A percentile compares a stretch with the other conserved stretches of the same genome.
Evolutionary conservation across 192 early-diverging fungal species (phyloP).

Genomic region (Podila epigama): DNA sequence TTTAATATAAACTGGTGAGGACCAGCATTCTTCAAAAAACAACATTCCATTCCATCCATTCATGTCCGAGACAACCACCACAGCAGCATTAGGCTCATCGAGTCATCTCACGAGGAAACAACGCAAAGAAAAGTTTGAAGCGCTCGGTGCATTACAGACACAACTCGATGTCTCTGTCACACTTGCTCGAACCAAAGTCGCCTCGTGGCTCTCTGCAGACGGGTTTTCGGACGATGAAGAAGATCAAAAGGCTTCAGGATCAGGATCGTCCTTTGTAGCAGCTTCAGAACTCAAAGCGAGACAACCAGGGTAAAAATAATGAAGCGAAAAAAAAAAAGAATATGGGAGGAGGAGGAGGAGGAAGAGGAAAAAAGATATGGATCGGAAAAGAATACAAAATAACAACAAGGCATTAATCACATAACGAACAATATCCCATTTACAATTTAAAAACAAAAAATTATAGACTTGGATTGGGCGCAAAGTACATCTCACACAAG

Average conservation of each 20-base stretch:
- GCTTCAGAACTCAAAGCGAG: conserved; percentile 18
- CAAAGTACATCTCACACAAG: conserved; percentile 59
- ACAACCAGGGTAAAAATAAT: conserved; percentile 27
- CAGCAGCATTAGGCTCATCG: conserved; percentile 7
- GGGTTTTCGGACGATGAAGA: conserved; percentile 50
- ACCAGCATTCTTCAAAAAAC: not conserved
- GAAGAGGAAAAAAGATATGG: too few species aligned
- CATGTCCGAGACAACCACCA: not conserved
- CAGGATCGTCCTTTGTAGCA: conserved; percentile 3
- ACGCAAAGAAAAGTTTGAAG: conserved; percentile 52
- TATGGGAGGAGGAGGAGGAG: too few species aligned
- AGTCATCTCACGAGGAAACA: conserved; percentile 47
- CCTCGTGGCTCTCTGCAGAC: conserved; percentile 57
- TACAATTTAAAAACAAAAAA: too few species aligned
- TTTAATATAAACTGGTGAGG: too few species aligned
- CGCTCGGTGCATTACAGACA: conserved; percentile 53
- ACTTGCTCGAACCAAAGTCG: conserved; percentile 49
- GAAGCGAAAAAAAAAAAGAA: too few species aligned
- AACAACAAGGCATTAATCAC: too few species aligned
- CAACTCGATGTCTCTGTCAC: conserved; percentile 62
- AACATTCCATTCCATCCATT: not conserved
- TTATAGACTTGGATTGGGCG: conserved; percentile 60
- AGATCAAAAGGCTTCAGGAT: conserved; percentile 5
- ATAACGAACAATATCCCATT: too few species aligned
- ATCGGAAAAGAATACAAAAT: too few species aligned